Conservation (phyloP, 225 moss, liverwort and hornwort species). For the Ulota crispa region DNA sequence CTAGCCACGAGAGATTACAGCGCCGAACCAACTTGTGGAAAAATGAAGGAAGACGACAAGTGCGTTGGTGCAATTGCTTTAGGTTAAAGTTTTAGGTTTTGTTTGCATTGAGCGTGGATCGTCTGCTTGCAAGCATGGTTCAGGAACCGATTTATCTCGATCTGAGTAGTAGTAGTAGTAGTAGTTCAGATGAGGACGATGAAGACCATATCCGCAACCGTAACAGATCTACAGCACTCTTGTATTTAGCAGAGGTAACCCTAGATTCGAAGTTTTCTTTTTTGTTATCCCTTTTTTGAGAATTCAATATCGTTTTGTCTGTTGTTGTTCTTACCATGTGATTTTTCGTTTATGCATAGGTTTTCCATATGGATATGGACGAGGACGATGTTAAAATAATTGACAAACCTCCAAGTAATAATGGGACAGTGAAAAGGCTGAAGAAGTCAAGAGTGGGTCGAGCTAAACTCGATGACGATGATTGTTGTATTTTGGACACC, state of each 20-base stretch:
- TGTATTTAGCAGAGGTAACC: slow-evolving; percentile 38
- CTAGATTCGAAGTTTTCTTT: background rate
- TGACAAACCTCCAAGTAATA: slow-evolving; percentile 32
- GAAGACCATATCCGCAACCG: background rate
- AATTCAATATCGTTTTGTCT: background rate
- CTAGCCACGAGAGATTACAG: background rate
- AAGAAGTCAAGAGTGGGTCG: slow-evolving; percentile 21
- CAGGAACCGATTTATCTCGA: slow-evolving; percentile 37
- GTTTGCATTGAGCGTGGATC: background rate
- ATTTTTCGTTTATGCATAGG: slow-evolving; percentile 7
- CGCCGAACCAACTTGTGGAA: background rate
- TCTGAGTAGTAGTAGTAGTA: slow-evolving; percentile 41
- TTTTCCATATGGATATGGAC: slow-evolving; percentile 37
- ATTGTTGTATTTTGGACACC: slow-evolving; percentile 47
- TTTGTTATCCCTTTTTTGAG: background rate
- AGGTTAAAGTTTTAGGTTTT: slow-evolving; percentile 15
- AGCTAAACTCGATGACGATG: slow-evolving; percentile 39
- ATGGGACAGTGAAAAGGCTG: slow-evolving; percentile 18
- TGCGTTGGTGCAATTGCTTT: background rate
- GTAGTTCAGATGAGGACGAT: slow-evolving; percentile 47
- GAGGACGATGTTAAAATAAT: slow-evolving; percentile 48
- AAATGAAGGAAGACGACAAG: slow-evolving; percentile 15
- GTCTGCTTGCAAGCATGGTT: slow-evolving; percentile 29
- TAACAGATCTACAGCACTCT: slow-evolving; percentile 8
- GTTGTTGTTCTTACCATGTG: background rate